These are phyloP conservation scores for Ocimum tenuiflorum DNA, from an alignment of 257 asterid genomes.

Conservation along the genomic window DNA sequence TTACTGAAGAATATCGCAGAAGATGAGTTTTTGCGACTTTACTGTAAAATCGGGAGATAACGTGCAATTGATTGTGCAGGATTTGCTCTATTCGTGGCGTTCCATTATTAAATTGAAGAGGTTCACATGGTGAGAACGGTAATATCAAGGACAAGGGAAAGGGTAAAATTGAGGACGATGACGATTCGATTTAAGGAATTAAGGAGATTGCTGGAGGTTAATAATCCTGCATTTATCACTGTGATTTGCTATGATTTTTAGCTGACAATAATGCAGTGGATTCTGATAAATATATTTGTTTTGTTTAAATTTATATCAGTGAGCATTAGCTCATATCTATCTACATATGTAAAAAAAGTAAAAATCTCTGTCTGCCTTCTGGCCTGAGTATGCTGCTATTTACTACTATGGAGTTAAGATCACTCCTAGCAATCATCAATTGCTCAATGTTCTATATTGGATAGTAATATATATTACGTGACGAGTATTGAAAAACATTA, in stretches of 20 bases:
- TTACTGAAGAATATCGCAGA: not conserved
- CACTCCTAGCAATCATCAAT: not conserved
- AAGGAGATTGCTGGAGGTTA: constrained; percentile 12
- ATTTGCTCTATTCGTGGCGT: constrained; percentile 47
- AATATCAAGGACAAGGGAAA: constrained; percentile 29
- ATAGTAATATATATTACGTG: not conserved
- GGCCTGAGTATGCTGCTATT: not conserved
- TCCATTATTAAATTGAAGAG: constrained; percentile 86
- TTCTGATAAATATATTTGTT: not conserved
- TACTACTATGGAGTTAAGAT: not conserved
- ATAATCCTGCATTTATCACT: constrained; percentile 18
- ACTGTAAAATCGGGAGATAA: constrained; percentile 6
- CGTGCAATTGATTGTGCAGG: constrained; percentile 33
- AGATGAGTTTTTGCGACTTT: not conserved
- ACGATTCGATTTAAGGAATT: constrained; percentile 19
- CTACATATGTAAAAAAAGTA: not conserved
- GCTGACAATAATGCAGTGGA: constrained; percentile 17
- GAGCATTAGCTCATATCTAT: constrained; percentile 12
- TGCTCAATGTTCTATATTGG: not conserved
- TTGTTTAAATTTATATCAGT: not conserved
- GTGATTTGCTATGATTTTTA: constrained; percentile 2
- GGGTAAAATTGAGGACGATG: constrained; percentile 28
- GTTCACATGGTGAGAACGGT: constrained; percentile 61
- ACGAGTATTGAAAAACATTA: not conserved
- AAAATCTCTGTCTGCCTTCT: not conserved